phyloP scores from a whole-genome alignment of 306 rosid genomes.

The Castanopsis chinensis region DNA sequence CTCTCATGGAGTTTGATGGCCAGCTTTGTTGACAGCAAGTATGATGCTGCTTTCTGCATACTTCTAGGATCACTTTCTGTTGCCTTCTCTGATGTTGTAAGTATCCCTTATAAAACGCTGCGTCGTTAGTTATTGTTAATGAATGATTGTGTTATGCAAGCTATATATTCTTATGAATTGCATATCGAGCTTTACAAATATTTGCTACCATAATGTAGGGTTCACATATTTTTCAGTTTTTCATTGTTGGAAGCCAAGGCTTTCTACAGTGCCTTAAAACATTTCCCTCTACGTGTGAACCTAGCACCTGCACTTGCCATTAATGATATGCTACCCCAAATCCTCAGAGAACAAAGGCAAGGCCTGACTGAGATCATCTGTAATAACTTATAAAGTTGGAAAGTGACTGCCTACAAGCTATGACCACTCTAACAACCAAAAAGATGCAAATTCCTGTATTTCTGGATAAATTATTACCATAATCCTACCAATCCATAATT shows the following conservation, averaged over 20 bases:
- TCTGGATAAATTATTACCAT: background rate
- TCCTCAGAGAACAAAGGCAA: background rate
- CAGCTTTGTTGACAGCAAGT: constrained; percentile 74
- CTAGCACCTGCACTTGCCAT: background rate
- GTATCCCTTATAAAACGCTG: constrained; percentile 29
- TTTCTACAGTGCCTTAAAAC: background rate
- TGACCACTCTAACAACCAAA: background rate
- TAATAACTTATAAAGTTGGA: background rate
- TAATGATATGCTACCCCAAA: background rate
- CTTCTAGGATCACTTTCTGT: constrained; percentile 96
- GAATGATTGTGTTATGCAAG: background rate
- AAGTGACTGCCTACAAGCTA: background rate
- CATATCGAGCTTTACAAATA: background rate
- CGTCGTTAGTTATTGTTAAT: background rate
- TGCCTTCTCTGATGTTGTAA: constrained; percentile 99
- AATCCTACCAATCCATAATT: background rate
- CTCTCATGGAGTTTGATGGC: constrained; percentile 95
- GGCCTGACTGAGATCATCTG: background rate
- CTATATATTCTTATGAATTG: constrained; percentile 8
- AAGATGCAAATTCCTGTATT: background rate
- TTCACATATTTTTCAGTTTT: too few species aligned
- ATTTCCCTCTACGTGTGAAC: background rate
- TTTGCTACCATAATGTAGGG: background rate
- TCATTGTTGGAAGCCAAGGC: background rate
- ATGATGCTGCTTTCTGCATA: constrained; percentile 79